Evolutionary conservation across 2,329 filamentous ascomycete genomes (phyloP).

Genomic region (Decorospora gaudefroyi): DNA sequence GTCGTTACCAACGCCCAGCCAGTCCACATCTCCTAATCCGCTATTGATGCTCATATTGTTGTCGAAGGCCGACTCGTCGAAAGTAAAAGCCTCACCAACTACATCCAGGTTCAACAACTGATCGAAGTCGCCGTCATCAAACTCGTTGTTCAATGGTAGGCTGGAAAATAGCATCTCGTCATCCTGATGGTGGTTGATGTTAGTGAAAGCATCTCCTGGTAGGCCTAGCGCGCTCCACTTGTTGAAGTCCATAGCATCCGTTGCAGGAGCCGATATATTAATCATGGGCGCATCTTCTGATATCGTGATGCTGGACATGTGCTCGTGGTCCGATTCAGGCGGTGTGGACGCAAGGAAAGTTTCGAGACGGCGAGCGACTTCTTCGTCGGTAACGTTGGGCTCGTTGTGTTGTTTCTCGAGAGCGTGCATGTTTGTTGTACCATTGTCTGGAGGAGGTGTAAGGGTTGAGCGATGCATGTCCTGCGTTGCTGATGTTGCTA

Average conservation of each 20-base stretch:
- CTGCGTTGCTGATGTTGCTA: slow-evolving; percentile 16
- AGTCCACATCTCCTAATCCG: slow-evolving; percentile 25
- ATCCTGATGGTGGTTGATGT: slow-evolving; percentile 43
- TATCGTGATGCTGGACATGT: slow-evolving; percentile 38
- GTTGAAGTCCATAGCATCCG: slow-evolving; percentile 14
- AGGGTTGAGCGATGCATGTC: slow-evolving; percentile 37
- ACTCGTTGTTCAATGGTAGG: slow-evolving; percentile 46
- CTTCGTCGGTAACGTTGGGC: slow-evolving; percentile 51
- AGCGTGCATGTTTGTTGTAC: slow-evolving; percentile 41
- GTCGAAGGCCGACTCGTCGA: slow-evolving; percentile 37
- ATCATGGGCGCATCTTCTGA: slow-evolving; percentile 26
- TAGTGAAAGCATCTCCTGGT: slow-evolving; percentile 26
- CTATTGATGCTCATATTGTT: slow-evolving; percentile 12
- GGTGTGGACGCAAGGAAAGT: slow-evolving; percentile 57
- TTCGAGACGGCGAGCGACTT: slow-evolving; percentile 54
- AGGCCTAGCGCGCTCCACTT: slow-evolving; percentile 30
- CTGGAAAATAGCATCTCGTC: slow-evolving; percentile 43
- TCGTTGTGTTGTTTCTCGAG: slow-evolving; percentile 38
- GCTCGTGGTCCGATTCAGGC: slow-evolving; percentile 50
- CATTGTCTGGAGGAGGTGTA: slow-evolving; percentile 50
- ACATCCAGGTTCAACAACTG: slow-evolving; percentile 48
- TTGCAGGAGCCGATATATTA: slow-evolving; percentile 12
- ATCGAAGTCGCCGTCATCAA: slow-evolving; percentile 50
- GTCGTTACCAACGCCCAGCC: slow-evolving; percentile 21
- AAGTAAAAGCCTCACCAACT: slow-evolving; percentile 46